Evolutionary conservation across 2,329 filamentous ascomycete species (phyloP), one percentile per base, ranked within the genome.

Genomic region (Colletotrichum tabaci): DNA sequence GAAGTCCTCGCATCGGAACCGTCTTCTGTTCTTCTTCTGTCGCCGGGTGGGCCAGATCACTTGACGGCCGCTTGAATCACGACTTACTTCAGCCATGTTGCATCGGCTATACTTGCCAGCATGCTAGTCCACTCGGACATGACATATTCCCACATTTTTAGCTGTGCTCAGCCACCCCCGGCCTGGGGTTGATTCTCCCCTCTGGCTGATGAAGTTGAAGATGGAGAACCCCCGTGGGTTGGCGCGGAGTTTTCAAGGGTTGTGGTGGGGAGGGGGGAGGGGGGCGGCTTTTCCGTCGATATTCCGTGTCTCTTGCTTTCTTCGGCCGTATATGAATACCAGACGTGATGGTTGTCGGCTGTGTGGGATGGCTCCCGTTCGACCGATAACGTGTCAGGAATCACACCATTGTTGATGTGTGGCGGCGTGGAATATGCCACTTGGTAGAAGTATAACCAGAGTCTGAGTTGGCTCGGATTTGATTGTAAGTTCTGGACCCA

Each of bases 81-180:
- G 46, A n/a, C 49, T 23, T 42, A 3, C 26, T 15, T n/a, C 9
- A 9, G 6, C 40, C 10, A 53, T 52, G 64, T 47, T n/a, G 38
- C 21, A 61, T 71, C 68, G 68, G 52, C 40, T 71, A 68, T 49
- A 53, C 58, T 66, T 71, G 58, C 65, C 58, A 60, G 21, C 53
- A 21, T 23, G 16, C 30, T 40, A 57, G 53, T 21, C 18, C 30
- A 56, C 53, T 23, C 10, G 30, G 30, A 35, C 49, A 26, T 56
- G 13, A 49, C 47, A 15, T n/a, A 52, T 38, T 64, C 3, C 68
- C 66, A 68, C 58, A 30, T 10, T 68, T 68, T 68, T 30, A 46
- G 30, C 57, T 60, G 47, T 71, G 65, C 68, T 64, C 65, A 71
- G 65, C 68, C 68, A 68, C 58, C 58, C 65, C 65, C 65, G 44